Base-by-base conservation (phyloP, 257 asterid species). In the Primulina huaijiensis region DNA sequence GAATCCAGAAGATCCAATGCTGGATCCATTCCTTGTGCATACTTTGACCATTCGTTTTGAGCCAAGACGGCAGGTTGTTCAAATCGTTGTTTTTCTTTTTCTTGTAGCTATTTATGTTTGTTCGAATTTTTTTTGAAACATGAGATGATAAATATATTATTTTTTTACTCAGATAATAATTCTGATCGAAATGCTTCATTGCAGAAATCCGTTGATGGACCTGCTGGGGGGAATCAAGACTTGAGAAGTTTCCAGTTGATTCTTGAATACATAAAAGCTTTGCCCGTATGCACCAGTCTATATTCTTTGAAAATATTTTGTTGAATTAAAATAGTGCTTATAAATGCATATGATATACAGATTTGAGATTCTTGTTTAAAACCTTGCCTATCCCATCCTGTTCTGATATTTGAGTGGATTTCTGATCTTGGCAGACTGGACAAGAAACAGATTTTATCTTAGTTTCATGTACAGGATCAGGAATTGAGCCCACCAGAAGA, bases 11-110 rank as follows among this genome's bases (percentile, higher is more conserved):
- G 97, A 93, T 78, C 97, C 97, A 1, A 97, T 95, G 17, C 68
- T 93, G 77, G 99, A 93, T 87, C 97, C 97, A 14, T 93, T 90
- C 72, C 97, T 90, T 78, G 96, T 87, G 55, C 99, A 93, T 75
- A 86, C 99, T 59, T 81, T 93, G 85, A 89, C 89, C 59, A 88
- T 90, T 66, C 96, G 97, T 27, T 93, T 93, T 76, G 99, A 93
- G 82, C 97, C 97, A 12, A 90, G 96, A 82, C 83, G 96, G 67
- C 96, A 89, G 99, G 99, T 93, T 27, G 78, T 50, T 60, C 30
- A 35, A 61, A 59, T 27, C 38, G 12, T 66, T 62, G 0, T 16
- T 57, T 43, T 74, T 62, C 50, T 25, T 35, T 11, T 8, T 35
- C 38, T 17, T 17, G 5, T 65, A 20, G 16, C 67, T 8, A 4